phyloP scores from a whole-genome alignment of 2,329 filamentous ascomycete species.

The Dendrostoma leiphaemia region DNA sequence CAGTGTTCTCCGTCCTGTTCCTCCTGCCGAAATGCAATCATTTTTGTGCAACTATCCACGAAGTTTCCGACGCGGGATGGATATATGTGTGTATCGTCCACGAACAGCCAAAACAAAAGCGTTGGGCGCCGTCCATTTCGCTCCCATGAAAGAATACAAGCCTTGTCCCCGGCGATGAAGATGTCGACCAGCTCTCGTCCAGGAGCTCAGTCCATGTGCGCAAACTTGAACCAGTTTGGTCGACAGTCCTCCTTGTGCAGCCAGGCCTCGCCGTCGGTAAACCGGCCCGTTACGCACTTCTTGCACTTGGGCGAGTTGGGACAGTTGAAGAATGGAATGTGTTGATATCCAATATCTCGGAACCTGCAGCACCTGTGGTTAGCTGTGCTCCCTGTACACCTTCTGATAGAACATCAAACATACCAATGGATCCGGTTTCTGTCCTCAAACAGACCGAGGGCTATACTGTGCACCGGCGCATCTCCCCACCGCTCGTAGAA shows the following conservation, averaged over 20 bases:
- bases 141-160: slow-evolving; percentile 10
- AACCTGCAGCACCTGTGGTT: slow-evolving; percentile 62
- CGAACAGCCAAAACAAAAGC: slow-evolving; percentile 1
- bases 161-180: slow-evolving; percentile 2
- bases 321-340: slow-evolving; percentile 98
- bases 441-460: slow-evolving; percentile 88
- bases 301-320: slow-evolving; percentile 93
- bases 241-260: slow-evolving; percentile 90
- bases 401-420: slow-evolving; percentile 30
- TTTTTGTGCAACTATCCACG: slow-evolving; percentile 13
- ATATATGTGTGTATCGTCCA: slow-evolving; percentile 3
- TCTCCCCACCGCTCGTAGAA: slow-evolving; percentile 99
- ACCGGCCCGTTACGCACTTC: slow-evolving; percentile 80
- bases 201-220: slow-evolving; percentile 68
- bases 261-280: slow-evolving; percentile 85
- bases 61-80: slow-evolving; percentile 6
- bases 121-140: background rate
- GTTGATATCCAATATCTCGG: slow-evolving; percentile 97
- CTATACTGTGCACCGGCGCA: slow-evolving; percentile 94
- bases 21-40: slow-evolving; percentile 15
- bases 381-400: background rate
- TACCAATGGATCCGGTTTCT: slow-evolving; percentile 89
- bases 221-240: slow-evolving; percentile 96
- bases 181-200: slow-evolving; percentile 5
- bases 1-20: background rate